Base-by-base conservation (phyloP, 345 rosid species). In the Salix udensis region DNA sequence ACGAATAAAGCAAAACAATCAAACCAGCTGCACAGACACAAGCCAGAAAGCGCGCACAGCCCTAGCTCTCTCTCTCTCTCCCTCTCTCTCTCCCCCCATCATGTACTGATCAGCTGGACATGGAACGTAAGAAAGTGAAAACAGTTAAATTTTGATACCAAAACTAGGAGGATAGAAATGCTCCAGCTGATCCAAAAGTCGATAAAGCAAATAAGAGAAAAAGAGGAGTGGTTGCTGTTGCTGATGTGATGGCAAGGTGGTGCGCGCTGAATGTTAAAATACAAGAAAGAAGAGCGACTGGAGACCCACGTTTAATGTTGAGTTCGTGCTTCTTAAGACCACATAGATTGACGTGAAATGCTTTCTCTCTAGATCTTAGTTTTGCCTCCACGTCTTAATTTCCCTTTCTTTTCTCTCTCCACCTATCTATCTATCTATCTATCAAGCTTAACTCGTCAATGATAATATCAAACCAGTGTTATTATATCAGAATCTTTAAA, bases 51-150 rank as follows among this genome's bases (percentile, higher is more conserved):
- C 28, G 58, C 58, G 58, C 58, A 19, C 23, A 52, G 19, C 2
- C 12, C 26, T n/a, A 3, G 1, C 61, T 2, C 26, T 0, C 62
- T 0, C 61, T 0, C 24, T 3, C 31, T 2, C 31, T 28, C 30
- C 0, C 30, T 28, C 30, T 28, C 44, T 40, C 28, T 26, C 28
- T 26, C 30, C 72, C 30, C 72, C 60, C 71, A 65, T 46, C 55
- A 67, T 61, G 39, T 66, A 62, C 18, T 23, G 26, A 24, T 24
- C 71, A 72, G 75, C 55, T 39, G 65, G 34, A 39, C 31, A 31
- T 36, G 71, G 81, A 68, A 76, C 34, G 65, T 77, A 5, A 37
- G 23, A 76, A 30, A 67, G 81, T 53, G 55, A 44, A 50, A 77
- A 9, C 7, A 23, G 44, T 58, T 34, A 50, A 31, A 30, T 28